Conservation (phyloP, 177 flowering plant species). For the Telopea speciosissima region DNA sequence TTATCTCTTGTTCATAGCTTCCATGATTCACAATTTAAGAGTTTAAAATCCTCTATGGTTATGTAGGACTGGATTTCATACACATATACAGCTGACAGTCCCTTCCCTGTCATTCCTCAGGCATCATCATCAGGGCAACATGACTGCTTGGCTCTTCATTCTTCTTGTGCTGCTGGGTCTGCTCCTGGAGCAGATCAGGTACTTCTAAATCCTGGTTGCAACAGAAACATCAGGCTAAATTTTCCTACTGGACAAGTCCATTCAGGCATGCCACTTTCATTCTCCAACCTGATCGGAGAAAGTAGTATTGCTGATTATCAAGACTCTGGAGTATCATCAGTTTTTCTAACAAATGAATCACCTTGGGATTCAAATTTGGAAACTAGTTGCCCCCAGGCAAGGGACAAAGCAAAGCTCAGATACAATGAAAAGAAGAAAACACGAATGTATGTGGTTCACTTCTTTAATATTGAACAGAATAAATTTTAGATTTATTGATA, state of each 20-base stretch:
- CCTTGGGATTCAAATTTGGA: slow-evolving; percentile 60
- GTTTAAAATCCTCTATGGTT: not conserved
- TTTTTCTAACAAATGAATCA: slow-evolving; percentile 41
- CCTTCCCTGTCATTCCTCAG: slow-evolving; percentile 16
- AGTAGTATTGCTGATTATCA: slow-evolving; percentile 57
- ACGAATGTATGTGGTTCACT: slow-evolving; percentile 38
- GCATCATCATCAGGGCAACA: slow-evolving; percentile 40
- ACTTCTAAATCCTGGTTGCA: slow-evolving; percentile 32
- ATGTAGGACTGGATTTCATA: not conserved
- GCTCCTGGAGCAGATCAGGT: slow-evolving; percentile 18
- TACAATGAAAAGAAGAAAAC: slow-evolving; percentile 80
- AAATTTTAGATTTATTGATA: not conserved
- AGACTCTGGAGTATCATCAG: slow-evolving; percentile 60
- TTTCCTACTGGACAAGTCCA: slow-evolving; percentile 26
- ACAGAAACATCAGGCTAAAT: slow-evolving; percentile 23
- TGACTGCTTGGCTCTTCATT: slow-evolving; percentile 37
- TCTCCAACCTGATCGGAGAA: slow-evolving; percentile 57
- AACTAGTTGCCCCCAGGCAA: slow-evolving; percentile 46
- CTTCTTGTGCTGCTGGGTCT: slow-evolving; percentile 27
- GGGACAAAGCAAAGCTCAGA: slow-evolving; percentile 75
- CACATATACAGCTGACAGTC: not conserved
- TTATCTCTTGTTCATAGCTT: not conserved
- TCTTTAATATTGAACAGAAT: not conserved
- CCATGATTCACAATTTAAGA: not conserved
- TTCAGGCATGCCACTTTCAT: slow-evolving; percentile 37